These are phyloP conservation scores for Saposhnikovia divaricata DNA, from an alignment of 129 eudicot species.

Conservation along the genomic window DNA sequence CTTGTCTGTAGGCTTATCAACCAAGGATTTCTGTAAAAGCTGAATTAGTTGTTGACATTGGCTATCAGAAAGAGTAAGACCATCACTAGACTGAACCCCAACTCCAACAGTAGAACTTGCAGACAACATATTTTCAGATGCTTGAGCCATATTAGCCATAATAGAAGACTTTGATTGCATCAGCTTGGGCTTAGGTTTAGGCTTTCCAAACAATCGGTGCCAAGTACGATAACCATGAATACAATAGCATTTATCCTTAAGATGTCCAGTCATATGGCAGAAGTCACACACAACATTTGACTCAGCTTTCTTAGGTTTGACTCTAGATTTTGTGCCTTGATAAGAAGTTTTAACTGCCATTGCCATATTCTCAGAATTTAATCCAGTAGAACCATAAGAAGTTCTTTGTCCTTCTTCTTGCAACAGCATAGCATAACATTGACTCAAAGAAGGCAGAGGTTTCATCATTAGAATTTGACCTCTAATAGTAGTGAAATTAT, in stretches of 20 bases:
- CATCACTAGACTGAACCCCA: too few relatives aligned
- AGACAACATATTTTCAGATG: too few relatives aligned
- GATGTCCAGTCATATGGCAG: not conserved
- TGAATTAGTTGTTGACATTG: not conserved
- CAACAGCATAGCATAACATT: not conserved
- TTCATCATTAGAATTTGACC: not conserved
- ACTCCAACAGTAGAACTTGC: too few relatives aligned
- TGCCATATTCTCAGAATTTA: not conserved
- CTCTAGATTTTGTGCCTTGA: fast-evolving
- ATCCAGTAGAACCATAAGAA: fast-evolving
- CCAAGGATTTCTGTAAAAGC: not conserved
- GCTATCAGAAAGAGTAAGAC: not conserved
- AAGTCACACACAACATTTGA: not conserved
- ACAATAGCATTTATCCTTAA: not conserved
- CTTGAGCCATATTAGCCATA: not conserved
- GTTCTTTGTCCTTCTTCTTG: not conserved
- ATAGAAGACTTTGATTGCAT: fast-evolving
- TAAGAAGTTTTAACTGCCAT: not conserved
- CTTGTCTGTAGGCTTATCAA: fast-evolving
- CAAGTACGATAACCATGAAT: not conserved
- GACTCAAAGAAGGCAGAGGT: not conserved
- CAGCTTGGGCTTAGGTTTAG: not conserved
- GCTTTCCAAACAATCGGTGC: not conserved
- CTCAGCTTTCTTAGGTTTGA: fast-evolving
- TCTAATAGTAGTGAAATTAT: not conserved